phyloP scores from a whole-genome alignment of 1,284 basidiomycete genomes.

The Trametes polyzona region DNA sequence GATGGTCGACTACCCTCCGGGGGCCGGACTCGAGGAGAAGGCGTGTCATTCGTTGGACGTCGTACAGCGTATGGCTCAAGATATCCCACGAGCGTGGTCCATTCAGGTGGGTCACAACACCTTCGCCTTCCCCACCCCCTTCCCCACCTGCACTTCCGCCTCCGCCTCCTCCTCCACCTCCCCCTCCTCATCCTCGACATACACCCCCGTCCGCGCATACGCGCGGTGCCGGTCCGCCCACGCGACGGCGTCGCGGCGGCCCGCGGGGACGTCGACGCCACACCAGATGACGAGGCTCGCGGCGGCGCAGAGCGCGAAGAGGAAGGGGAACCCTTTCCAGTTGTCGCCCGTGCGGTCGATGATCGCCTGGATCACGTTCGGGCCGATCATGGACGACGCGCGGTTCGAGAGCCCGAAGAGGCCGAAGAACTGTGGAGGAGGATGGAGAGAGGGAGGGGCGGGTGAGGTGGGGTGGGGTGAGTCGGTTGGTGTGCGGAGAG shows the following conservation, averaged over 20 bases:
- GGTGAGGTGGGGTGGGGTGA: too few relatives aligned
- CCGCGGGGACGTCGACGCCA: constrained; percentile 71
- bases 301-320: constrained; percentile 70
- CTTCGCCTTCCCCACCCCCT: not conserved
- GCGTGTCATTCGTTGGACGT: too few relatives aligned
- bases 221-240: constrained; percentile 54
- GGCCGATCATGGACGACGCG: constrained; percentile 82
- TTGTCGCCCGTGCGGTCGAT: constrained; percentile 73
- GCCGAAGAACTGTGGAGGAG: constrained; percentile 66
- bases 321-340: constrained; percentile 84
- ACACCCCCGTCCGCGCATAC: constrained; percentile 33
- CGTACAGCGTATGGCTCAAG: too few relatives aligned
- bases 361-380: constrained; percentile 80
- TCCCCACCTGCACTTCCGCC: not conserved
- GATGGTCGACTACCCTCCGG: too few relatives aligned
- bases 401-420: constrained; percentile 84
- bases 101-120: too few relatives aligned
- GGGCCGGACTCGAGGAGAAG: too few relatives aligned
- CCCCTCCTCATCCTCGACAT: constrained; percentile 29
- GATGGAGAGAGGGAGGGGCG: not conserved
- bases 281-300: constrained; percentile 77
- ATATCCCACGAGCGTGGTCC: too few relatives aligned
- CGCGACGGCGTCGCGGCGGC: constrained; percentile 63
- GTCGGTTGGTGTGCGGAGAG: constrained; percentile 5
- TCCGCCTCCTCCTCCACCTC: constrained; percentile 25